Percentiles rank a stretch among this genome's conserved stretches.
Evolutionary conservation across 2,329 filamentous ascomycete species (phyloP).

Genomic region (Dendrostoma leiphaemia): DNA sequence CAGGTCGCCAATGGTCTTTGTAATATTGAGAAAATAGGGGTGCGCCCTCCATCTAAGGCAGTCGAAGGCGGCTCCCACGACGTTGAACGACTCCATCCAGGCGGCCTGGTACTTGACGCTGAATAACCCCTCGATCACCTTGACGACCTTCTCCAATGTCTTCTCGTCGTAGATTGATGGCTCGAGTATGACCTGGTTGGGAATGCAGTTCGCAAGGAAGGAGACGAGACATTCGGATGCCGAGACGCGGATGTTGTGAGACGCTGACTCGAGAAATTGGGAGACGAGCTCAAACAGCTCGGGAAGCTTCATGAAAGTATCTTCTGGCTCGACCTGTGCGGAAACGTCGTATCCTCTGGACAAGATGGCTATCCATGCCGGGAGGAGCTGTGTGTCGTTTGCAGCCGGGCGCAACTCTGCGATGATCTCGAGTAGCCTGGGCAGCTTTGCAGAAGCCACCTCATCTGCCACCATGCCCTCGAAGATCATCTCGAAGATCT

Average conservation of each 20-base stretch:
- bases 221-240: slow-evolving; percentile 94
- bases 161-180: slow-evolving; percentile 94
- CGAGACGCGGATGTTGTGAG: slow-evolving; percentile 90
- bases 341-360: slow-evolving; percentile 94
- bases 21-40: slow-evolving; percentile 72
- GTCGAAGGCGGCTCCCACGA: slow-evolving; percentile 84
- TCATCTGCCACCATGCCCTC: slow-evolving; percentile 85
- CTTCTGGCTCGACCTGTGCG: slow-evolving; percentile 81
- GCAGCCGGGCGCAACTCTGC: slow-evolving; percentile 86
- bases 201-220: slow-evolving; percentile 87
- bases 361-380: slow-evolving; percentile 94
- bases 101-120: slow-evolving; percentile 91
- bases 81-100: slow-evolving; percentile 92
- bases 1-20: slow-evolving; percentile 80
- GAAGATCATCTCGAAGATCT: slow-evolving; percentile 97
- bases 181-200: slow-evolving; percentile 77
- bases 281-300: slow-evolving; percentile 79
- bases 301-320: slow-evolving; percentile 88
- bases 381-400: slow-evolving; percentile 91
- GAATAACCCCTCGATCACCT: slow-evolving; percentile 69
- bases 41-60: slow-evolving; percentile 80
- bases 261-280: slow-evolving; percentile 79
- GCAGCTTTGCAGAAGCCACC: slow-evolving; percentile 83
- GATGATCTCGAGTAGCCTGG: slow-evolving; percentile 85
- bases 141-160: slow-evolving; percentile 76